Evolutionary conservation across 352 stramenopile species (phyloP).

Genomic region (Phytophthora meadii): DNA sequence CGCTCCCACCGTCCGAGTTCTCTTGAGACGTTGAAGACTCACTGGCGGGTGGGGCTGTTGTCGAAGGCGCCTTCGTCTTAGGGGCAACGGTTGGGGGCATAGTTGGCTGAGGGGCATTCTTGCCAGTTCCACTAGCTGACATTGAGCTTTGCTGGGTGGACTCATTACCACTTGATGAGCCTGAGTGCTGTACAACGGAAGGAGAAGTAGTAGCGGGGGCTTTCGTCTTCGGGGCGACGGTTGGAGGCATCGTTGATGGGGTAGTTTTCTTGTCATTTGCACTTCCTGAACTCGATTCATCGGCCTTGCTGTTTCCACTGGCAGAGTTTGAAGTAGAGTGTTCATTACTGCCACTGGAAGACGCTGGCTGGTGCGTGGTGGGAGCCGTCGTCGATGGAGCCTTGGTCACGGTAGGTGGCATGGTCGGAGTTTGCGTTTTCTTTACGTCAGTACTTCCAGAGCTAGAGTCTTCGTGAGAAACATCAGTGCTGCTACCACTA

Average conservation of each 20-base stretch:
- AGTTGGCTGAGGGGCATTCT: not conserved
- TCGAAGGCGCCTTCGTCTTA: conserved; percentile 1
- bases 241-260: not conserved
- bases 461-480: not conserved
- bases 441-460: not conserved
- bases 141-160: not conserved
- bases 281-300: conserved; percentile 2
- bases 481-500: no score
- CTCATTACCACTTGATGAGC: not conserved
- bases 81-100: conserved; percentile 5
- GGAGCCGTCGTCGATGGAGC: not conserved
- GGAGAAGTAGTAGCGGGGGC: not conserved
- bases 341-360: not conserved
- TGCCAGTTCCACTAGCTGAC: not conserved
- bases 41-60: conserved; percentile 1
- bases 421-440: not conserved
- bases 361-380: not conserved
- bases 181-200: not conserved
- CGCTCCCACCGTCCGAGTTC: conserved; percentile 7
- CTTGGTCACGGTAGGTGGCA: not conserved
- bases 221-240: conserved; percentile 1
- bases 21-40: not conserved
- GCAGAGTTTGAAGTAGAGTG: not conserved
- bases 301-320: not conserved
- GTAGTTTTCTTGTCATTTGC: not conserved